Evolutionary conservation across 495 filamentous ascomycete genomes (phyloP), one percentile per base, ranked within the genome.

Genomic region (Aspergillus nidulans): DNA sequence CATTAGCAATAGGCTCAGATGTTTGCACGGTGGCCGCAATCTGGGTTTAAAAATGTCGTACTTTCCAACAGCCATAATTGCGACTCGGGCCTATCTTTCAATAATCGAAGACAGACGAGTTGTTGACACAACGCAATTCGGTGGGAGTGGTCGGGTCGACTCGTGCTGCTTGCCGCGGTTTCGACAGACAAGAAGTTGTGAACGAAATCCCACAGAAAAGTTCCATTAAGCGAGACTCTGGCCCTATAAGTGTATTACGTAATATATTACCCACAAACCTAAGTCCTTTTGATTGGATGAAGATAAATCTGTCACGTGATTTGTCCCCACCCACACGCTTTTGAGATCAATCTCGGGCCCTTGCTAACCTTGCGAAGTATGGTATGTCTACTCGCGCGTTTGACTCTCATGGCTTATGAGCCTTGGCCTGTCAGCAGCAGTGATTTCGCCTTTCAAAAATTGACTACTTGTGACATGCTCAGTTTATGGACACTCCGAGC

Each of bases 61-160:
- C 88, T 92, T 92, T 82, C 88, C 88, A 81, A 92, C 88, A 84
- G 88, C 88, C 88, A 92, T 91, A 74, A 77, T 88, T 87, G 82
- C 81, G 80, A 85, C 62, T 74, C 66, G 59, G 57, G 65, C 66
- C 69, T 73, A 70, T 72, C 71, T 66, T 60, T 65, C 62, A 65
- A 62, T 68, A 58, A 56, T 65, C 60, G 63, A 73, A 70, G 68
- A 77, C 65, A 76, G 75, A 75, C 68, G 67, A 65, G 28, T 59
- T 62, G 69, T 70, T 69, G 68, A 67, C 71, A 69, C 68, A 68
- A 68, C 68, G 65, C 66, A 67, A 62, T 68, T 32, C 63, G 40
- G 68, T 55, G 61, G 71, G 67, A 66, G 61, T 60, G 67, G 69
- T 75, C 69, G 64, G 64, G 53, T 57, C 53, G 57, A 62, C 65